Base-by-base conservation (phyloP, 352 stramenopile species). In the Globisporangium sylvaticum region DNA sequence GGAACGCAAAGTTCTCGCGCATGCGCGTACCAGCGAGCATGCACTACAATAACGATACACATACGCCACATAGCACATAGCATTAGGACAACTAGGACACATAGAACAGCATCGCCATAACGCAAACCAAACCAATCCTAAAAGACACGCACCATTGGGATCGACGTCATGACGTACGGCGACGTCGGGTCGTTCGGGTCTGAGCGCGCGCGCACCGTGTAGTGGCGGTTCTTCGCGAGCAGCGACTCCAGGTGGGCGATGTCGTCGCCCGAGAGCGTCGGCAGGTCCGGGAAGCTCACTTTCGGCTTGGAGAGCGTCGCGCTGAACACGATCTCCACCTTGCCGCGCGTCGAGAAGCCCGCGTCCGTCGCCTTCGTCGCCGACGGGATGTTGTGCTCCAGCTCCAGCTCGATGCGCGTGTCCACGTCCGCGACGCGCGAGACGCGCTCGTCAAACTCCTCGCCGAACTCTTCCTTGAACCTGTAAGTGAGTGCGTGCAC, bases 1-100 rank as follows among this genome's bases (percentile, higher is more conserved):
- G 87, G 75, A 95, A 91, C 69, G 87, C 75, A 42, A 95, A 75
- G 67, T 95, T 84, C 71, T 95, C 87, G 65, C 84, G 87, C 69
- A 95, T 76, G 46, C 77, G 79, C 62, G 81, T 88, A 42, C 80
- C 83, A 6, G 78, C 84, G 44, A 95, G 71, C 75, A 92, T 86
- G 69, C 87, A 95, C 78, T 85, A 52, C 46, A 61, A 9, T 22
- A 48, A 22, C 42, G 15, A n/a, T 18, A 48, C 12, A 7, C 15
- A 48, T 18, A 48, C 15, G 18, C 0, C 39, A 22, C 18, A 22
- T 3, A 44, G 4, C 37, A 44, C 1, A 20, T 1, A 58, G 6
- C 15, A 12, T 25, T 2, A 54, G 42, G 24, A 31, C 25, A 27
- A 7, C 24, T 29, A 8, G n/a, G 5, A 2, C 34, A 57, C 15